Conservation (phyloP, 2,329 filamentous ascomycete species). For the Diaporthe ilicicola region DNA sequence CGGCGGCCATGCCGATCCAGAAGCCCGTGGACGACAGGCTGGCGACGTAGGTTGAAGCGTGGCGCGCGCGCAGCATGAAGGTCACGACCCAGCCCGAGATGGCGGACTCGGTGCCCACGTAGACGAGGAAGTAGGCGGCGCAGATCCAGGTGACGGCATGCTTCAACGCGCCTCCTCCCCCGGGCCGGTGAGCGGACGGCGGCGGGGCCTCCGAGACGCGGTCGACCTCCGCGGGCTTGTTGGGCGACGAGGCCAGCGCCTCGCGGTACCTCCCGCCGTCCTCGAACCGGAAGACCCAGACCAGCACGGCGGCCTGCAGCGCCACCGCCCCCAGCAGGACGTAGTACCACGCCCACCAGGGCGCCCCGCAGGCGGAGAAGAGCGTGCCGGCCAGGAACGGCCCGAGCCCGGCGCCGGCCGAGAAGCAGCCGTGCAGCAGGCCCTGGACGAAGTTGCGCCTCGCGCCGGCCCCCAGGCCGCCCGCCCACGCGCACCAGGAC, state of each 20-base stretch:
- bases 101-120: conserved; percentile 53
- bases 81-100: conserved; percentile 56
- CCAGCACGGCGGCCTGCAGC: conserved; percentile 36
- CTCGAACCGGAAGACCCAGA: conserved; percentile 48
- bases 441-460: conserved; percentile 47
- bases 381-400: conserved; percentile 46
- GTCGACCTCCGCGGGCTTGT: not conserved
- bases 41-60: conserved; percentile 46
- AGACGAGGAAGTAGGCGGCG: conserved; percentile 52
- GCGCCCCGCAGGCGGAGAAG: conserved; percentile 38
- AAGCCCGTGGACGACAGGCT: conserved; percentile 52
- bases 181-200: not conserved
- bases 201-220: not conserved
- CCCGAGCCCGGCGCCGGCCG: conserved; percentile 47
- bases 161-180: conserved; percentile 41
- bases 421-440: conserved; percentile 50
- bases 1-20: conserved; percentile 54
- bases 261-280: conserved; percentile 43
- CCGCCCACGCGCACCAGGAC: conserved; percentile 56
- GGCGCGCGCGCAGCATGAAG: conserved; percentile 52
- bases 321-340: conserved; percentile 42
- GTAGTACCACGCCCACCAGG: conserved; percentile 51
- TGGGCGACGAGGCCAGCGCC: not conserved
- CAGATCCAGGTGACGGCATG: conserved; percentile 50
- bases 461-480: conserved; percentile 45